A percentile compares a stretch with the other conserved stretches of the same genome.
These are phyloP conservation scores for Urtica urens DNA, from an alignment of 306 rosid species.

Conservation along the genomic window DNA sequence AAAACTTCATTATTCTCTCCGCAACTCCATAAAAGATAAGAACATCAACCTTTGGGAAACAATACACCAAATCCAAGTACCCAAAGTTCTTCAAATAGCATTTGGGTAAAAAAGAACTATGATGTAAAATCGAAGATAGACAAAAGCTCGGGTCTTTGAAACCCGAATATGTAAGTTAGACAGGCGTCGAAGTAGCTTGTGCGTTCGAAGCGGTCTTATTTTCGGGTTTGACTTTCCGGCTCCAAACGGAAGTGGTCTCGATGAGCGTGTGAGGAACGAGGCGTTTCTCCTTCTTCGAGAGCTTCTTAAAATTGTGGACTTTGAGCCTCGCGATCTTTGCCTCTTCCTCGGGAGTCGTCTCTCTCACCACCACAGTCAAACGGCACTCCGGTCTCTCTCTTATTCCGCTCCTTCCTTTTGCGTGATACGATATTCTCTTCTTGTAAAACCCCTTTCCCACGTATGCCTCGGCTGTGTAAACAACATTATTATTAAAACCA, in stretches of 20 bases:
- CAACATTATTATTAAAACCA: too few species aligned
- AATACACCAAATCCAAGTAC: too few species aligned
- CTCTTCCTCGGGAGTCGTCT: conserved; percentile 80
- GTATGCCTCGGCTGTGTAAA: conserved; percentile 68
- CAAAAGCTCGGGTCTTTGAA: too few species aligned
- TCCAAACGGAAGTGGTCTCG: conserved; percentile 77
- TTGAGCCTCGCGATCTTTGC: conserved; percentile 72
- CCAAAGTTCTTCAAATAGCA: too few species aligned
- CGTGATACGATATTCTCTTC: conserved; percentile 43
- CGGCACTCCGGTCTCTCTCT: conserved; percentile 63
- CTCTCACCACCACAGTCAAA: conserved; percentile 68
- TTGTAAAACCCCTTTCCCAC: conserved; percentile 63
- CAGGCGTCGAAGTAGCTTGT: too few species aligned
- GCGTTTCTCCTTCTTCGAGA: conserved; percentile 47
- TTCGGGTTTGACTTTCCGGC: conserved; percentile 47
- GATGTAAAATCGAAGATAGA: too few species aligned
- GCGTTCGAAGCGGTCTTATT: too few species aligned
- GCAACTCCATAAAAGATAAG: too few species aligned
- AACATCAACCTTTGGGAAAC: too few species aligned
- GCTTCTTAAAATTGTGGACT: conserved; percentile 63
- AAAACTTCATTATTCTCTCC: too few species aligned
- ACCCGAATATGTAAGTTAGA: too few species aligned
- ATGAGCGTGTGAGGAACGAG: conserved; percentile 92
- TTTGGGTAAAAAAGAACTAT: too few species aligned
- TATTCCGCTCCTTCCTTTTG: conserved; percentile 34